phyloP scores from a whole-genome alignment of 805 yeast genomes.

The Wickerhamiella sergipiensis region DNA sequence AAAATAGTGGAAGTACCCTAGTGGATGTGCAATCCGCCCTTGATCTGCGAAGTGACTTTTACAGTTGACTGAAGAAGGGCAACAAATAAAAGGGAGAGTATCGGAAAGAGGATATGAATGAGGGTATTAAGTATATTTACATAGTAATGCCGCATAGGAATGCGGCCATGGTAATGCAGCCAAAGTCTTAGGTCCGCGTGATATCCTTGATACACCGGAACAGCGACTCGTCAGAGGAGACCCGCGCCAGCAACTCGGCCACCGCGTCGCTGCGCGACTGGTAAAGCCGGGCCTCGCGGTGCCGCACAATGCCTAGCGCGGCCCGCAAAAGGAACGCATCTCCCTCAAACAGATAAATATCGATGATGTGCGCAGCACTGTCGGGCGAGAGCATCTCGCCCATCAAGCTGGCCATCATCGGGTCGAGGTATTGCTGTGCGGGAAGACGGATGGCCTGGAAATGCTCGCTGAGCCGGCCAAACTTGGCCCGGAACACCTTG shows the following conservation, averaged over 20 bases:
- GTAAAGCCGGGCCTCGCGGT: conserved; percentile 37
- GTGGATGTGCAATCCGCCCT: too few species aligned
- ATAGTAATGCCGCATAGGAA: too few species aligned
- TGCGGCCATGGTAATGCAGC: too few species aligned
- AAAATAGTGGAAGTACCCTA: too few species aligned
- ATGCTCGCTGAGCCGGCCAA: conserved; percentile 37
- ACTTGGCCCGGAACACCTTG: conserved; percentile 31
- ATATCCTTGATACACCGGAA: conserved; percentile 7
- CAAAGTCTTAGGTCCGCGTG: not conserved
- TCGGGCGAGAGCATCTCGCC: conserved; percentile 35
- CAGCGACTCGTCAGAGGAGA: conserved; percentile 11
- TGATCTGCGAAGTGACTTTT: too few species aligned
- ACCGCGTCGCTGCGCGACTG: conserved; percentile 38
- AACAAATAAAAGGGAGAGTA: too few species aligned
- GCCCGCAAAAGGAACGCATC: conserved; percentile 41
- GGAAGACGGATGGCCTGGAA: conserved; percentile 31
- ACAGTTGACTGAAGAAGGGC: too few species aligned
- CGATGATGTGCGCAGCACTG: conserved; percentile 37
- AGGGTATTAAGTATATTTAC: too few species aligned
- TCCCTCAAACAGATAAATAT: conserved; percentile 48
- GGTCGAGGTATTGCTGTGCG: conserved; percentile 32
- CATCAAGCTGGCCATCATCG: conserved; percentile 32
- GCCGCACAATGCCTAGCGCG: conserved; percentile 38
- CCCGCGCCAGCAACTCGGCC: conserved; percentile 14
- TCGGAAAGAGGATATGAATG: too few species aligned